Percentiles rank a stretch among this genome's conserved stretches.
Evolutionary conservation across 2,329 filamentous ascomycete species (phyloP).

Genomic region (Blumeria graminis): DNA sequence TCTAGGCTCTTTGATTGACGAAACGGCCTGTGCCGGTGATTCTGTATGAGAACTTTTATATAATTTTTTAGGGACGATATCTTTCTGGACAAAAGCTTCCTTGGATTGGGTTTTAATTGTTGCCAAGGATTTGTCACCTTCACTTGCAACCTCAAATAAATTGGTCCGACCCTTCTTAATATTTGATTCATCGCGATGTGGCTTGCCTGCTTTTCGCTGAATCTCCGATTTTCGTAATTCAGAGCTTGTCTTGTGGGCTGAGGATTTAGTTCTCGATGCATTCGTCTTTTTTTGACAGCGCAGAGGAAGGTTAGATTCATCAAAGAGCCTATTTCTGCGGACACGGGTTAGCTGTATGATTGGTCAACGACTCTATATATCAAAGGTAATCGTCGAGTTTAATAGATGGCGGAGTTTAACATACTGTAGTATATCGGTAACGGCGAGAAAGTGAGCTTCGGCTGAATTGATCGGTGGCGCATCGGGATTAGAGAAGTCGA

Average conservation of each 20-base stretch:
- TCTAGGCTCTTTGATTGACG: too few relatives aligned
- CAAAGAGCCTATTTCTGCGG: slow-evolving; percentile 23
- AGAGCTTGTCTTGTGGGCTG: slow-evolving; percentile 9
- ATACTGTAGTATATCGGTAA: slow-evolving; percentile 34
- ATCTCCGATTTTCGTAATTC: slow-evolving; percentile 6
- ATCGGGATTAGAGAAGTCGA: slow-evolving; percentile 31
- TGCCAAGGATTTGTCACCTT: slow-evolving; percentile 4
- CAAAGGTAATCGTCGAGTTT: too few relatives aligned
- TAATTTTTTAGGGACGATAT: too few relatives aligned
- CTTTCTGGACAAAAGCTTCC: not conserved
- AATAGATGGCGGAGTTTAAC: slow-evolving; percentile 13
- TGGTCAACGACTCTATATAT: too few relatives aligned
- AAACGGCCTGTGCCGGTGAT: too few relatives aligned
- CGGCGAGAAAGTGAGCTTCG: slow-evolving; percentile 31
- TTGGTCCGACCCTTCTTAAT: slow-evolving; percentile 10
- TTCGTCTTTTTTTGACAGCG: slow-evolving; percentile 23
- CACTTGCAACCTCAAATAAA: slow-evolving; percentile 8
- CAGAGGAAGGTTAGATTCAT: slow-evolving; percentile 27
- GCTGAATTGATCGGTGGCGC: slow-evolving; percentile 25
- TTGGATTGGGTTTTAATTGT: not conserved
- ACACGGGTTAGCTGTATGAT: not conserved
- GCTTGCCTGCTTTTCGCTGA: slow-evolving; percentile 7
- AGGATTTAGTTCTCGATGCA: slow-evolving; percentile 17
- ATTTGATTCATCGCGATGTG: slow-evolving; percentile 10
- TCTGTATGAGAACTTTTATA: too few relatives aligned